phyloP scores from a whole-genome alignment of 225 moss, liverwort and hornwort species.

The Pseudisothecium myosuroides region DNA sequence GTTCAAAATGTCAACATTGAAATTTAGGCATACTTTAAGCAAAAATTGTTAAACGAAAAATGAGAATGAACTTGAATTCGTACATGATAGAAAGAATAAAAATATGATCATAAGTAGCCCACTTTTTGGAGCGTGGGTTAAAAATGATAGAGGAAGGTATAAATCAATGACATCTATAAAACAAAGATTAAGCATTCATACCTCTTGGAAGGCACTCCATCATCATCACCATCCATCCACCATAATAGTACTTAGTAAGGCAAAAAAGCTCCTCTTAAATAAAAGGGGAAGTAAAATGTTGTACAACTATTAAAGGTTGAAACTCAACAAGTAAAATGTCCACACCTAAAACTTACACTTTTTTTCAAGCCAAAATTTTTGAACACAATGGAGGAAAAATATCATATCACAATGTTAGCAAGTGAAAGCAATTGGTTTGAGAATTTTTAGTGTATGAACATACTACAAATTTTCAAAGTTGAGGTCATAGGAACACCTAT shows the following conservation, averaged over 20 bases:
- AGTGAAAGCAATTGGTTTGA: background rate
- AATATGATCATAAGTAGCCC: background rate
- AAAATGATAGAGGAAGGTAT: background rate
- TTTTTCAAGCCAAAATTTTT: background rate
- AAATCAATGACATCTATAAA: background rate
- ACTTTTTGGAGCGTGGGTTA: background rate
- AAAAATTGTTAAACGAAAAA: background rate
- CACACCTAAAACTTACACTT: background rate
- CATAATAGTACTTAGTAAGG: background rate
- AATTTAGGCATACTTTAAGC: background rate
- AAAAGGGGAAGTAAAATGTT: background rate
- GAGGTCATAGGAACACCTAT: background rate
- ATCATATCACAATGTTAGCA: background rate
- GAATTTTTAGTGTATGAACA: background rate
- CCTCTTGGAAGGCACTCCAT: background rate
- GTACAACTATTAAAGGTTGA: background rate
- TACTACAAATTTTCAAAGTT: background rate
- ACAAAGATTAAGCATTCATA: background rate
- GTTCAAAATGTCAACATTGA: background rate
- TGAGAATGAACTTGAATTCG: background rate
- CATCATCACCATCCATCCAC: background rate
- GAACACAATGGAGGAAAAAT: accelerated
- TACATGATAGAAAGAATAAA: background rate
- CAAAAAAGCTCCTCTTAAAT: too few relatives aligned
- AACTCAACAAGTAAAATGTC: background rate